Base-by-base conservation (phyloP, 257 asterid genomes). In the Linderniella brevidens region DNA sequence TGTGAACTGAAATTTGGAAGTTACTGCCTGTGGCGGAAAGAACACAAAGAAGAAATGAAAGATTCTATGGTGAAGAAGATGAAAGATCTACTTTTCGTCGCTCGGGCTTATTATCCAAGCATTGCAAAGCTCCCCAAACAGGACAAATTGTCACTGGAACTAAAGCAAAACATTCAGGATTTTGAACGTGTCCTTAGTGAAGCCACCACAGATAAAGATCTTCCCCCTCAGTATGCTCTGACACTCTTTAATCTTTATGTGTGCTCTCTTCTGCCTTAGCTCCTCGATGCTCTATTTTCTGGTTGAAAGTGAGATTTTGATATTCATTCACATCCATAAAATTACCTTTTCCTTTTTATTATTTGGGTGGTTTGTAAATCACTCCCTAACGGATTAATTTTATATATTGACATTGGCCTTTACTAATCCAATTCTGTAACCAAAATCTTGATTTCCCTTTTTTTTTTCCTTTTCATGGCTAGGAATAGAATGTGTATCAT, bases 21-120 rank as follows among this genome's bases (percentile, higher is more conserved):
- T 69, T 90, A 84, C 67, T 88, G 98, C 69, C 60, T 84, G 53
- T 88, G 96, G 98, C 93, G 87, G 54, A 73, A 54, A 61, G 80
- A 85, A 59, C 87, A 90, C 50, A 76, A 46, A 67, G 96, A 73
- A 49, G 68, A 61, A 38, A 74, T 73, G 85, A 71, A 75, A 17
- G 96, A 85, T 70, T 46, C 67, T 47, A 50, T 66, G 53, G 98
- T 90, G 69, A 90, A 76, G 75, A 80, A 58, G 76, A 85, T 90
- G 98, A 90, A 90, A 74, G 96, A 90, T 74, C 76, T 78, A 48
- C 88, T 90, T 50, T 90, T 68, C 71, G 98, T 90, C 56, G 96
- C 98, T 42, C 96, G 98, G 48, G 98, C 98, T 43, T 90, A 90
- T 52, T 81, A 64, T 75, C 98, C 96, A 48, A 90, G 98, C 58